A percentile compares a stretch with the other conserved stretches of the same genome.
Conservation (phyloP, 2,329 filamentous ascomycete genomes). For the Leptographium wingfieldii region DNA sequence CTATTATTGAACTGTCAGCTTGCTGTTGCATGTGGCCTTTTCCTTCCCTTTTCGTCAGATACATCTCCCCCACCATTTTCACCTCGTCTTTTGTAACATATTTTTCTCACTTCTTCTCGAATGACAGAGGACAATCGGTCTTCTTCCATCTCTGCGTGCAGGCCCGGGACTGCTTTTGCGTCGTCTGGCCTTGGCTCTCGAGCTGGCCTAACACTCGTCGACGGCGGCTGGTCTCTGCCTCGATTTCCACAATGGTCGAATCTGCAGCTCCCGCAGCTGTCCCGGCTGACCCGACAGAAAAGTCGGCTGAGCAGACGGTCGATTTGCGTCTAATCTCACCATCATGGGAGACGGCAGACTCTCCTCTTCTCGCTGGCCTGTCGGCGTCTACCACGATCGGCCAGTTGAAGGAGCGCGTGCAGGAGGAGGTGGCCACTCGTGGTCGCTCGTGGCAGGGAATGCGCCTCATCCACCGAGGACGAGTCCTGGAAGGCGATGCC, state of each 20-base stretch:
- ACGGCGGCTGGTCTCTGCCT: neutral
- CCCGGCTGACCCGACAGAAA: neutral
- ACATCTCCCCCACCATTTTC: neutral
- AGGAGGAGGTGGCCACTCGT: conserved; percentile 1
- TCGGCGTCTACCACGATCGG: conserved; percentile 5
- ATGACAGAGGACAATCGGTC: neutral
- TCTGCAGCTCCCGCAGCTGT: neutral
- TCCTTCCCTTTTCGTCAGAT: neutral
- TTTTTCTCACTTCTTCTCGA: neutral
- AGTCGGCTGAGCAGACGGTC: neutral
- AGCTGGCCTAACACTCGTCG: neutral
- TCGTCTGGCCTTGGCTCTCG: neutral
- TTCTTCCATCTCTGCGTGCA: neutral
- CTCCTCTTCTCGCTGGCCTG: conserved; percentile 5
- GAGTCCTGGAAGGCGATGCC: conserved; percentile 6
- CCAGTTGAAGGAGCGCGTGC: conserved; percentile 5
- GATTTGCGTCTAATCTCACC: conserved; percentile 9
- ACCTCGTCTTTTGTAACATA: neutral
- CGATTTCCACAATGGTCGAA: conserved; percentile 1
- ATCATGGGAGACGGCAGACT: conserved; percentile 4
- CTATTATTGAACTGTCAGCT: neutral
- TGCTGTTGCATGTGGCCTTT: neutral
- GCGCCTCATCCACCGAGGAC: conserved; percentile 12
- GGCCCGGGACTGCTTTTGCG: neutral
- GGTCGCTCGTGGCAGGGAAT: conserved; percentile 4